Conservation (phyloP, 2,329 filamentous ascomycete genomes). For the Fusarium agapanthi region DNA sequence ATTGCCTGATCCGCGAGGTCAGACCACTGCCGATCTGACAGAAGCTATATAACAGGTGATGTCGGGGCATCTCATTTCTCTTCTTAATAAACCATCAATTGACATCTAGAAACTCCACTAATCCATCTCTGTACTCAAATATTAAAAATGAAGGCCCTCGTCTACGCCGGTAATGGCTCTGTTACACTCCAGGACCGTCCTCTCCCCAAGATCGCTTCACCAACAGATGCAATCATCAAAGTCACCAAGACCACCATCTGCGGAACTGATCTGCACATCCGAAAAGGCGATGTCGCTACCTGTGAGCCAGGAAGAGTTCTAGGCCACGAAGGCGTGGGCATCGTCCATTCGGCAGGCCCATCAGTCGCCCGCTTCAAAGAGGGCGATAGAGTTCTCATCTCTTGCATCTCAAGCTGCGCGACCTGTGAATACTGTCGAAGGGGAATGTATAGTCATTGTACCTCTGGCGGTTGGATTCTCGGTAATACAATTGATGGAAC, state of each 20-base stretch:
- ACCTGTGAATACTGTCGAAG: slow-evolving; percentile 60
- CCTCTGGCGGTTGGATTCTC: slow-evolving; percentile 62
- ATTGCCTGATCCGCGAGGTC: background rate
- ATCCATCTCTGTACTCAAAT: accelerated
- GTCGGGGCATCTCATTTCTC: background rate
- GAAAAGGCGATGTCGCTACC: slow-evolving; percentile 61
- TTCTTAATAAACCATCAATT: background rate
- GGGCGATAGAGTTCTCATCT: slow-evolving; percentile 62
- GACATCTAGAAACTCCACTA: accelerated
- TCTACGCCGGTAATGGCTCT: slow-evolving; percentile 49
- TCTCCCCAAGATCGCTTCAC: slow-evolving; percentile 50
- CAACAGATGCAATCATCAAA: slow-evolving; percentile 60
- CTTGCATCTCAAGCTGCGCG: slow-evolving; percentile 60
- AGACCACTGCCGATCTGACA: background rate
- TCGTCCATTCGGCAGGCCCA: slow-evolving; percentile 55
- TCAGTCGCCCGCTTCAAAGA: slow-evolving; percentile 56
- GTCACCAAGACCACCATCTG: slow-evolving; percentile 60
- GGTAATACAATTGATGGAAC: slow-evolving; percentile 63
- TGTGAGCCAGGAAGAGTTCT: slow-evolving; percentile 56
- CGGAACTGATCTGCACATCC: slow-evolving; percentile 65
- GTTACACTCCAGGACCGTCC: slow-evolving; percentile 53
- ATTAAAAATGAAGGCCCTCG: slow-evolving; percentile 56
- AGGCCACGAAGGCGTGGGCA: slow-evolving; percentile 63
- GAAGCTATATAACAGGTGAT: background rate
- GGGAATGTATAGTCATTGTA: slow-evolving; percentile 62